Conservation (phyloP, 2,329 filamentous ascomycete species). For the Cercospora sojina region DNA sequence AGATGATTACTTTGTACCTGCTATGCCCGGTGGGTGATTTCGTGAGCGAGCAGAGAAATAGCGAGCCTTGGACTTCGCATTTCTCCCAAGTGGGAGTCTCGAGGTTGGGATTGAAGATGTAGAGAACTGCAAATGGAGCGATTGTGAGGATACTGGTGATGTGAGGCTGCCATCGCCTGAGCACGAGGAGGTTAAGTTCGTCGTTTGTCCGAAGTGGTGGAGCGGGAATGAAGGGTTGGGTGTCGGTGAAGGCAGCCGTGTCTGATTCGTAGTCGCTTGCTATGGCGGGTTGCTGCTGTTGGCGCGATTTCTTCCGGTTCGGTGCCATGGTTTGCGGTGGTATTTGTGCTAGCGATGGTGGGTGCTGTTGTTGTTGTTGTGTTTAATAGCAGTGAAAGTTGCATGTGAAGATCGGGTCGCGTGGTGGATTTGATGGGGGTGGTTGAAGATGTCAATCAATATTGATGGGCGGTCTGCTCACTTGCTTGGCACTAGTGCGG, state of each 20-base stretch:
- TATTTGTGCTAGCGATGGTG: not conserved
- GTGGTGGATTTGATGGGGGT: not conserved
- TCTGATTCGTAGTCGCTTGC: slow-evolving; percentile 18
- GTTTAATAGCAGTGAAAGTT: not conserved
- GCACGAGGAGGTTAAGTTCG: slow-evolving; percentile 81
- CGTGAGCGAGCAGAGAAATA: slow-evolving; percentile 75
- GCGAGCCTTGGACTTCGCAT: slow-evolving; percentile 76
- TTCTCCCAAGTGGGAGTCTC: slow-evolving; percentile 71
- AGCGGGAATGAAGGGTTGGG: slow-evolving; percentile 35
- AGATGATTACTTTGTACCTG: slow-evolving; percentile 47
- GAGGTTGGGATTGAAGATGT: slow-evolving; percentile 67
- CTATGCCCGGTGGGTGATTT: slow-evolving; percentile 39
- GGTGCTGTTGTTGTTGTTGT: not conserved
- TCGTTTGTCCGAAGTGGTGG: slow-evolving; percentile 67
- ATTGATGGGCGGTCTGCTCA: not conserved
- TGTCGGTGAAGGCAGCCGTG: slow-evolving; percentile 34
- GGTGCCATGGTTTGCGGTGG: slow-evolving; percentile 19
- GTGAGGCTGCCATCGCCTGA: slow-evolving; percentile 75
- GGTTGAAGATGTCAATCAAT: not conserved
- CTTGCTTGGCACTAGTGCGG: not conserved
- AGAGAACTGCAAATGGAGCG: slow-evolving; percentile 82
- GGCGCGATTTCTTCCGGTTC: slow-evolving; percentile 17
- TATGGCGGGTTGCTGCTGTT: slow-evolving; percentile 16
- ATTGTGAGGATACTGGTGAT: slow-evolving; percentile 73
- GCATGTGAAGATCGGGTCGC: slow-evolving; percentile 3